Evolutionary conservation across 2,329 filamentous ascomycete species (phyloP), one percentile per base, ranked within the genome.

Genomic region (Microdochium bolleyi): DNA sequence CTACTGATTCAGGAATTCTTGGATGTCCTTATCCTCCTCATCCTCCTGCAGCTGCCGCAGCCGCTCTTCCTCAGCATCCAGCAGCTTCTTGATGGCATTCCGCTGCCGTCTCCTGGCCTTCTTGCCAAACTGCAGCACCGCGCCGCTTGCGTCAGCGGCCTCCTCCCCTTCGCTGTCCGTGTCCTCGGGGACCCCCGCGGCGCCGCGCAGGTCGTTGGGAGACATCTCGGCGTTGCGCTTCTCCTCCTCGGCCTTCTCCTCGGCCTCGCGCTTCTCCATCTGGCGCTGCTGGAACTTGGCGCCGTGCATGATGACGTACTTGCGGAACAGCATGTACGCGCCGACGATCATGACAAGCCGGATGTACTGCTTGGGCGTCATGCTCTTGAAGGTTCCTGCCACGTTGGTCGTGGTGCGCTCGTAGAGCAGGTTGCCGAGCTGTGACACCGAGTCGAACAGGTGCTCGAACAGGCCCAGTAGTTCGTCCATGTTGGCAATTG

Each of bases 21-120:
- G 79, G 60, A 92, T 86, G 66, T 91, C 86, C 70, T 87, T 86
- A 66, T 89, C 85, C 55, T 86, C 82, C 58, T 88, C 77, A 54
- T 85, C 81, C 60, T 85, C 83, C 55, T 73, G 67, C 50, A 72
- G 65, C 61, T 82, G 76, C 58, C 77, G 73, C 60, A 80, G 68
- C 62, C 70, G 68, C 70, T 80, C 74, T 70, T 88, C 85, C 58
- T 83, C 75, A 49, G 76, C 78, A 61, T 84, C 83, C 56, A 88
- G 67, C 62, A 87, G 65, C 63, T 83, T 79, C 74, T 83, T 83
- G 55, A 88, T 72, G 67, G 87, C 77, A 58, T 79, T 77, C 62
- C 85, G 78, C 72, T 89, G 85, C 60, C 86, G 78, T 66, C 82
- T 79, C 58, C 85, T 75, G 10, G 87, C 85, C 71, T 83, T 87